phyloP scores from a whole-genome alignment of 768 basidiomycete species.

The Suillus decipiens region DNA sequence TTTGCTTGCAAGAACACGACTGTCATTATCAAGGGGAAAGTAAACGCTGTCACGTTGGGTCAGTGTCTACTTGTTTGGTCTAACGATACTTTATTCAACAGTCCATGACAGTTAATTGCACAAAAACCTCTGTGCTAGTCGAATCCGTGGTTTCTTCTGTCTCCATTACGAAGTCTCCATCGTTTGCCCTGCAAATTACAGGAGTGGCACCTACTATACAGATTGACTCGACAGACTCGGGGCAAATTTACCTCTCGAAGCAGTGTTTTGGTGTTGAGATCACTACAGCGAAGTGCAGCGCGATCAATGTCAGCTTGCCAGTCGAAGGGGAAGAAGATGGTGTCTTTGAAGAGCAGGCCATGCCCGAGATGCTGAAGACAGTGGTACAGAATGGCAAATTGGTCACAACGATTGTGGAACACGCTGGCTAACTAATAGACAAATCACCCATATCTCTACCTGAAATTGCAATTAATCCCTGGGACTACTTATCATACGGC shows the following conservation, averaged over 20 bases:
- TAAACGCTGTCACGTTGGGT: conserved; percentile 93
- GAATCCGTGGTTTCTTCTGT: conserved; percentile 93
- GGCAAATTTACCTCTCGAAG: conserved; percentile 91
- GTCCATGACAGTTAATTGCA: conserved; percentile 70
- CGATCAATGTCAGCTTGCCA: conserved; percentile 88
- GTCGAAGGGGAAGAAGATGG: conserved; percentile 90
- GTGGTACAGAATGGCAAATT: conserved; percentile 80
- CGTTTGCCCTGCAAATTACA: conserved; percentile 90
- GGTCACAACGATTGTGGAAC: conserved; percentile 88
- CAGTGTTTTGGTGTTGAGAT: conserved; percentile 81
- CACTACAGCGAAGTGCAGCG: conserved; percentile 91
- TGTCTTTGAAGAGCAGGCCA: conserved; percentile 82
- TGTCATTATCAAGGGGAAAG: conserved; percentile 86
- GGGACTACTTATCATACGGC: neutral
- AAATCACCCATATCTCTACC: neutral
- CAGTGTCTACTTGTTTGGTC: conserved; percentile 13
- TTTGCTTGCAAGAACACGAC: conserved; percentile 89
- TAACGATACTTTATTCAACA: conserved; percentile 6
- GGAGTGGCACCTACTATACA: conserved; percentile 91
- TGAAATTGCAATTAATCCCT: neutral
- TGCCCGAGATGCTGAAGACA: conserved; percentile 96
- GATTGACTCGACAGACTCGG: conserved; percentile 92
- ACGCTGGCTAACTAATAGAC: conserved; percentile 50
- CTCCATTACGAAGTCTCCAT: conserved; percentile 87
- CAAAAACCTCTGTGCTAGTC: conserved; percentile 83